Conservation (phyloP, 106 monocot genomes). For the Acorus calamus region DNA sequence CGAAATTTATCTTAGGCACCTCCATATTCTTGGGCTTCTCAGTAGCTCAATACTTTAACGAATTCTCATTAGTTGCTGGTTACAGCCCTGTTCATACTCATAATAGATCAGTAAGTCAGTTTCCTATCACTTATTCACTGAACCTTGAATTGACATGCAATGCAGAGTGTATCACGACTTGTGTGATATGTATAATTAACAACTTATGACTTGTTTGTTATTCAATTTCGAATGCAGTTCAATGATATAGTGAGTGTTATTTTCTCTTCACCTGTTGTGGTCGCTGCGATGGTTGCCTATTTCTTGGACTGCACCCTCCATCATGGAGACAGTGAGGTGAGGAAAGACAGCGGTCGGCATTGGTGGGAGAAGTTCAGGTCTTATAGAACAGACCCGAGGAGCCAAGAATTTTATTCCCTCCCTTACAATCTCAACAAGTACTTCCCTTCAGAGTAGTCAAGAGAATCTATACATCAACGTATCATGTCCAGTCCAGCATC, state of each 20-base stretch:
- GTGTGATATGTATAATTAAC: neutral
- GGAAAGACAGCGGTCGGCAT: slow-evolving; percentile 72
- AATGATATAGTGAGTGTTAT: slow-evolving; percentile 79
- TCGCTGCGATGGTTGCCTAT: slow-evolving; percentile 60
- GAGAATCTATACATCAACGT: neutral
- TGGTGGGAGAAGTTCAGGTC: slow-evolving; percentile 83
- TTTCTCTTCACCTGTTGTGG: slow-evolving; percentile 65
- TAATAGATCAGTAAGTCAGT: slow-evolving; percentile 39
- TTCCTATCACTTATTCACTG: neutral
- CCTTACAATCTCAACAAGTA: slow-evolving; percentile 83
- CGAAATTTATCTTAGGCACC: slow-evolving; percentile 52
- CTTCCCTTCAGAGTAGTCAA: slow-evolving; percentile 55
- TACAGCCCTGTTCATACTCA: slow-evolving; percentile 60
- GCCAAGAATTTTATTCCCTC: slow-evolving; percentile 79
- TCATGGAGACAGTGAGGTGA: slow-evolving; percentile 11
- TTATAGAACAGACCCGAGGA: slow-evolving; percentile 45
- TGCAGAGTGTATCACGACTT: neutral
- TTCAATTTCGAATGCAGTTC: slow-evolving; percentile 39
- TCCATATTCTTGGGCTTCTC: slow-evolving; percentile 64
- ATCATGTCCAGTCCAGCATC: no score
- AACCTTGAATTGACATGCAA: no score
- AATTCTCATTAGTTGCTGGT: slow-evolving; percentile 36
- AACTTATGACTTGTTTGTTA: neutral
- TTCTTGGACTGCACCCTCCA: slow-evolving; percentile 53
- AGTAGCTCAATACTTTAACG: slow-evolving; percentile 55